These are phyloP conservation scores for Gnetum montanum DNA, from an alignment of 75 land plant species.

Conservation along the genomic window DNA sequence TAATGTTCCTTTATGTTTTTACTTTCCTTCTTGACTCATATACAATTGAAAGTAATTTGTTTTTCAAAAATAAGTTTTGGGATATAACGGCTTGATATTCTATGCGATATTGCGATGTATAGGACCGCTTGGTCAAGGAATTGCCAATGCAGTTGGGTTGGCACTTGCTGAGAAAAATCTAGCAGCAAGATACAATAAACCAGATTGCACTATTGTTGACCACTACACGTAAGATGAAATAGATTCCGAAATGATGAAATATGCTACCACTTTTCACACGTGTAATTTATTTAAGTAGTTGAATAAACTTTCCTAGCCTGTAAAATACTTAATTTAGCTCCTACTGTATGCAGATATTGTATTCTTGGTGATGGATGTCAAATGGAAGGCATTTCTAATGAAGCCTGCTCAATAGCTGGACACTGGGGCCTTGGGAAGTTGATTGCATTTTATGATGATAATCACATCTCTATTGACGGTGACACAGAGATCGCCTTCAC, in stretches of 20 bases:
- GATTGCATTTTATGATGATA: conserved; percentile 95
- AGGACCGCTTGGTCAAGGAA: conserved; percentile 98
- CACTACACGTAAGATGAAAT: conserved; percentile 94
- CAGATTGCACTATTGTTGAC: conserved; percentile 81
- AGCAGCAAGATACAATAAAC: conserved; percentile 97
- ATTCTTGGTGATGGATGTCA: conserved; percentile 97
- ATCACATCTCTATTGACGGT: conserved; percentile 97
- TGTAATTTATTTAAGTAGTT: no score
- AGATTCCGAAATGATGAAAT: no score
- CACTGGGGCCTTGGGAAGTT: conserved; percentile 99
- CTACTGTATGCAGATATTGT: conserved; percentile 33
- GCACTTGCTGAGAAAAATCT: conserved; percentile 93
- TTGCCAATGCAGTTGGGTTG: conserved; percentile 94
- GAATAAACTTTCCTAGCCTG: no score
- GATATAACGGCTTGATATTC: no score
- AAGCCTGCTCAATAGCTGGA: conserved; percentile 89
- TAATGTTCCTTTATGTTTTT: no score
- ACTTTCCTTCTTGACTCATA: background rate
- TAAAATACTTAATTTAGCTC: no score
- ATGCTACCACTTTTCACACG: no score
- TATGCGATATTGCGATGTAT: no score
- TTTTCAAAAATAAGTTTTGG: no score
- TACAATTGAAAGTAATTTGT: no score
- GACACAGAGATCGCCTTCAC: conserved; percentile 98
- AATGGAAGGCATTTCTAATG: conserved; percentile 94